Percentiles rank a stretch among this genome's conserved stretches.
phyloP scores from a whole-genome alignment of 805 yeast species.

The Wickerhamiella cacticola region DNA sequence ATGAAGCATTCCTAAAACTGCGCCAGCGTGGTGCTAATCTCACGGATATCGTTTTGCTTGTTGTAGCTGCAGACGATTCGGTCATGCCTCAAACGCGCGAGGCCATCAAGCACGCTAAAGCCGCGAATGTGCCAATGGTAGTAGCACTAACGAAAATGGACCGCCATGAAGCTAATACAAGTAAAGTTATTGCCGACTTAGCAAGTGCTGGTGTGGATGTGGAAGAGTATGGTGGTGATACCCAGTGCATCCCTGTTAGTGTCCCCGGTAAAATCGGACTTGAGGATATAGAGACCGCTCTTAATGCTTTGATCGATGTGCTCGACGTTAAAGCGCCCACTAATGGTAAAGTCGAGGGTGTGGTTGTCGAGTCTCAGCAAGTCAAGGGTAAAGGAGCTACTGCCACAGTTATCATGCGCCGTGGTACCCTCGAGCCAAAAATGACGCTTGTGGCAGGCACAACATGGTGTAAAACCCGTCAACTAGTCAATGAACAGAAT shows the following conservation, averaged over 20 bases:
- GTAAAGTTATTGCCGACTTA: constrained; percentile 65
- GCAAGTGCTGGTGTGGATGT: constrained; percentile 67
- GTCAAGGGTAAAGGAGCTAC: constrained; percentile 73
- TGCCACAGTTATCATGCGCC: constrained; percentile 71
- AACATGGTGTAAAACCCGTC: constrained; percentile 73
- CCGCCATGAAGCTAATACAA: constrained; percentile 60
- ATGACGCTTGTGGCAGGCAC: constrained; percentile 71
- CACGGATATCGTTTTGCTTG: constrained; percentile 84
- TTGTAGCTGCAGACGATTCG: constrained; percentile 94
- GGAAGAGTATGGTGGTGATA: constrained; percentile 92
- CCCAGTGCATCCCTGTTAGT: constrained; percentile 76
- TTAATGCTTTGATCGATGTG: constrained; percentile 72
- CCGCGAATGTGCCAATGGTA: constrained; percentile 67
- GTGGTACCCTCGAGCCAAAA: constrained; percentile 66
- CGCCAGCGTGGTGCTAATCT: constrained; percentile 91
- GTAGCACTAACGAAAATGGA: constrained; percentile 93
- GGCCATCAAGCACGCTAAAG: constrained; percentile 84
- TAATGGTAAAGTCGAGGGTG: constrained; percentile 54
- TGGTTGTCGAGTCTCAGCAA: constrained; percentile 76
- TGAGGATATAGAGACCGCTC: constrained; percentile 80
- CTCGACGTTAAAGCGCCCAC: constrained; percentile 58
- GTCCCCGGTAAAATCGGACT: constrained; percentile 85
- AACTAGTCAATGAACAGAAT: constrained; percentile 64
- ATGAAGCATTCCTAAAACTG: constrained; percentile 92
- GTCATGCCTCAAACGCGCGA: constrained; percentile 96